phyloP scores from a whole-genome alignment of 331 rosid species.

The Pyracantha coccinea region DNA sequence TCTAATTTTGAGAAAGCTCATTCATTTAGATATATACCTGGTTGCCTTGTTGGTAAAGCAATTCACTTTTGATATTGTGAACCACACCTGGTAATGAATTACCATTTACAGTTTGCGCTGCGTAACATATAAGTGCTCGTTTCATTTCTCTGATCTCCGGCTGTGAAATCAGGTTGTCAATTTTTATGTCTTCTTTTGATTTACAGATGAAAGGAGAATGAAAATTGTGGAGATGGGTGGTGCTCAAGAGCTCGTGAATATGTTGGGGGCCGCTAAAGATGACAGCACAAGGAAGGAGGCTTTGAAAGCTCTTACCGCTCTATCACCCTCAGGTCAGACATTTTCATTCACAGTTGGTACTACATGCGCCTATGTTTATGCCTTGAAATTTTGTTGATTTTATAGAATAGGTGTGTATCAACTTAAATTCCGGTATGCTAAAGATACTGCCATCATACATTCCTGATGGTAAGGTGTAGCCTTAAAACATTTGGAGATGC shows the following conservation, averaged over 20 bases:
- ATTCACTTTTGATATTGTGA: neutral
- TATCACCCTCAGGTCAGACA: slow-evolving; percentile 66
- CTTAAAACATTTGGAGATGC: neutral
- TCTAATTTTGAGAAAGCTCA: neutral
- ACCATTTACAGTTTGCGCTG: neutral
- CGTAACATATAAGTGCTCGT: neutral
- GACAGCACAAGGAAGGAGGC: slow-evolving; percentile 86
- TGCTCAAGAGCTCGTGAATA: slow-evolving; percentile 57
- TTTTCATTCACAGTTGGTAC: neutral
- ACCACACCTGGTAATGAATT: neutral
- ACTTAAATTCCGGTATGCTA: neutral
- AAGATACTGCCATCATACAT: neutral
- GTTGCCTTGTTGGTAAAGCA: neutral
- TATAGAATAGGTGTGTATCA: neutral
- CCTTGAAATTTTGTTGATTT: neutral
- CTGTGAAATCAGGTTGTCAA: neutral
- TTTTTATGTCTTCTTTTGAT: slow-evolving; percentile 3
- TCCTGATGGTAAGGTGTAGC: neutral
- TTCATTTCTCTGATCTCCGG: neutral
- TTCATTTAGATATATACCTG: neutral
- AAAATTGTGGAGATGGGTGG: slow-evolving; percentile 85
- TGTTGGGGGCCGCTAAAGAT: slow-evolving; percentile 71
- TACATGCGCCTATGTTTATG: neutral
- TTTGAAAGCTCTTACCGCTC: slow-evolving; percentile 63
- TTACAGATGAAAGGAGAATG: slow-evolving; percentile 71